Evolutionary conservation across 257 asterid genomes (phyloP), one percentile per base, ranked within the genome.

Genomic region (Solanum boliviense): DNA sequence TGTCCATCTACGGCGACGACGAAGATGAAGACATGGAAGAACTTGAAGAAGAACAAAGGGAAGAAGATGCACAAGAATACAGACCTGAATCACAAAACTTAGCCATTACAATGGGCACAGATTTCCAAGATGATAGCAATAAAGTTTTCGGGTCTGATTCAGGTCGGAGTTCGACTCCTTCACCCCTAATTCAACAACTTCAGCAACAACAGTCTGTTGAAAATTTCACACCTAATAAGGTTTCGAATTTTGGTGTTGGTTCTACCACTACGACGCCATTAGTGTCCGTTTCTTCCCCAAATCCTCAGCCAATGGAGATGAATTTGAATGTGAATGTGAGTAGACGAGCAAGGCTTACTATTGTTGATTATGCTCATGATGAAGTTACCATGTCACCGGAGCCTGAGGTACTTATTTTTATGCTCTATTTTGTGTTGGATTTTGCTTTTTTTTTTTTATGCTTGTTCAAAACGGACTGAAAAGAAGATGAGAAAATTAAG

Each of bases 381-480:
- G 99, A 95, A 89, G 95, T 93, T 11, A 95, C 94, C 3, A 88
- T 96, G 96, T 93, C 99, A 52, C 98, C 98, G n/a, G 99, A 96
- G 68, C 90, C 93, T 31, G 99, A 95, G 98, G 99, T 95, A 87
- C 87, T 13, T 41, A 13, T 44, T 62, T 70, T 62, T 65, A 67
- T n/a, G 25, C 27, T 81, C 68, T 81, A 35, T 29, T 81, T 81
- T 27, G 13, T 13, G 9, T 46, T 79, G n/a, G 1, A 44, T 79
- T 46, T 44, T 75, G 5, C 46, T 34, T 9, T 34, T 46, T 46
- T 12, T 12, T 31, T 31, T 44, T 44, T 44, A 71, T 71, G n/a
- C 41, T 71, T 71, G 39, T 70, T 9, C 38, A 70, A 13, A 3
- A 13, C 39, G n/a, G 39, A 29, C 20, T 31, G 38, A 16, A 15